Evolutionary conservation across 2,329 filamentous ascomycete species (phyloP).

Genomic region (Colletotrichum lini): DNA sequence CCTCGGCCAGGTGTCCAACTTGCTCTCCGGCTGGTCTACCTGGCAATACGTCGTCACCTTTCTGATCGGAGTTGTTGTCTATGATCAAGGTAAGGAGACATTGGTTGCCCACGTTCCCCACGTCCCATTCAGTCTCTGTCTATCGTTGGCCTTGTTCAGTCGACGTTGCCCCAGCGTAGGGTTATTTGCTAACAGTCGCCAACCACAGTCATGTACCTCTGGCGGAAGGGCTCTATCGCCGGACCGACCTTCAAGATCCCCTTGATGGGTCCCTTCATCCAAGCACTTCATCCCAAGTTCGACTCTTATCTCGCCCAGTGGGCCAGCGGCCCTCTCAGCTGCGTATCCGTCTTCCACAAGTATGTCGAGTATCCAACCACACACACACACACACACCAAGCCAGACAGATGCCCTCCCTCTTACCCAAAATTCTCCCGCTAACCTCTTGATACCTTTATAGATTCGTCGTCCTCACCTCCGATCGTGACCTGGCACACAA

Average conservation of each 20-base stretch:
- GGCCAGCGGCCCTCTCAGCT: constrained; percentile 83
- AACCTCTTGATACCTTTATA: constrained; percentile 48
- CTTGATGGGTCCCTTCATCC: constrained; percentile 82
- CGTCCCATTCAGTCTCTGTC: too few relatives aligned
- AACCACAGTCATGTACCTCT: constrained; percentile 70
- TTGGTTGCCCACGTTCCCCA: too few relatives aligned
- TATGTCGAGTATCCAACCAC: constrained; percentile 52
- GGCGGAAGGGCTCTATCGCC: constrained; percentile 73
- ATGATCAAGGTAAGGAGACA: constrained; percentile 53
- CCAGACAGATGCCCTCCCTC: too few relatives aligned
- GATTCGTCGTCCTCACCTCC: constrained; percentile 85
- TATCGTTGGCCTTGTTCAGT: too few relatives aligned
- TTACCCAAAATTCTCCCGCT: too few relatives aligned
- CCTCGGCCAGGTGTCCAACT: too few relatives aligned
- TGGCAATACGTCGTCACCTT: constrained; percentile 53
- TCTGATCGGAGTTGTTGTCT: constrained; percentile 52
- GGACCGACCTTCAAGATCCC: constrained; percentile 76
- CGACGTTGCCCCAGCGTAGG: too few relatives aligned
- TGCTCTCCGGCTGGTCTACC: constrained; percentile 41
- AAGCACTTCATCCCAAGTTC: constrained; percentile 82
- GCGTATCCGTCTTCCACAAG: constrained; percentile 90
- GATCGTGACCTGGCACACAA: constrained; percentile 85
- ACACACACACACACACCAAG: too few relatives aligned
- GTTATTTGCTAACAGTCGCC: not conserved
- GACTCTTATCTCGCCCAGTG: constrained; percentile 82